Evolutionary conservation across 75 land plant genomes (phyloP).

Genomic region (Selaginella moellendorffii): DNA sequence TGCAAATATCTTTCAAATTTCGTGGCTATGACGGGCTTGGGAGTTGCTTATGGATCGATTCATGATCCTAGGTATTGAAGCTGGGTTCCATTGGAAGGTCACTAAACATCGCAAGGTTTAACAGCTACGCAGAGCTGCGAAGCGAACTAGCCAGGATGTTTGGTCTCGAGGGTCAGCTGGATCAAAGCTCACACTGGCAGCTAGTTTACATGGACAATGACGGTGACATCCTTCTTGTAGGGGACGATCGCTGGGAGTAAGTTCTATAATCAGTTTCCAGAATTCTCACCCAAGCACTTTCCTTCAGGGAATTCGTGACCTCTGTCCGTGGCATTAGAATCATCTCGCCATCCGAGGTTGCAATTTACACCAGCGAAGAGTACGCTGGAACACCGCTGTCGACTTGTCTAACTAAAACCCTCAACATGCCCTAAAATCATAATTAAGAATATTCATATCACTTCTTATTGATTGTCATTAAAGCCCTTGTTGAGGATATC

Average conservation of each 20-base stretch:
- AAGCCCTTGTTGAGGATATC: too few species aligned
- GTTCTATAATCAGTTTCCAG: conserved; percentile 13
- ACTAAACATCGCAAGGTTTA: conserved; percentile 66
- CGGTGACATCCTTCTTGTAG: conserved; percentile 88
- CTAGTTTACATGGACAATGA: conserved; percentile 89
- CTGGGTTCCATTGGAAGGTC: conserved; percentile 93
- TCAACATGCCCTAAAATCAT: too few species aligned
- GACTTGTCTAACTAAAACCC: not conserved
- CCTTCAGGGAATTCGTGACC: conserved; percentile 80
- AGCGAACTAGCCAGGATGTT: conserved; percentile 69
- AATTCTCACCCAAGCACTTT: not conserved
- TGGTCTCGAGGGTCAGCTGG: conserved; percentile 75
- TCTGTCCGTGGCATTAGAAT: conserved; percentile 80
- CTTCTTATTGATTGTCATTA: too few species aligned
- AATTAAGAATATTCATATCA: too few species aligned
- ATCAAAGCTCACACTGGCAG: conserved; percentile 72
- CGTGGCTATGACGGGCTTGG: too few species aligned
- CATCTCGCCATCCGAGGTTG: conserved; percentile 73
- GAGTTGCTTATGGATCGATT: too few species aligned
- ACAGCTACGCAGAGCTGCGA: conserved; percentile 54
- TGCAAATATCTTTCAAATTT: too few species aligned
- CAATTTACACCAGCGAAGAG: not conserved
- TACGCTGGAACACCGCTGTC: not conserved
- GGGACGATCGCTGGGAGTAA: conserved; percentile 99
- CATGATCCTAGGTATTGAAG: conserved; percentile 60